Evolutionary conservation across 352 stramenopile species (phyloP).

Genomic region (Phytophthora fragariae): DNA sequence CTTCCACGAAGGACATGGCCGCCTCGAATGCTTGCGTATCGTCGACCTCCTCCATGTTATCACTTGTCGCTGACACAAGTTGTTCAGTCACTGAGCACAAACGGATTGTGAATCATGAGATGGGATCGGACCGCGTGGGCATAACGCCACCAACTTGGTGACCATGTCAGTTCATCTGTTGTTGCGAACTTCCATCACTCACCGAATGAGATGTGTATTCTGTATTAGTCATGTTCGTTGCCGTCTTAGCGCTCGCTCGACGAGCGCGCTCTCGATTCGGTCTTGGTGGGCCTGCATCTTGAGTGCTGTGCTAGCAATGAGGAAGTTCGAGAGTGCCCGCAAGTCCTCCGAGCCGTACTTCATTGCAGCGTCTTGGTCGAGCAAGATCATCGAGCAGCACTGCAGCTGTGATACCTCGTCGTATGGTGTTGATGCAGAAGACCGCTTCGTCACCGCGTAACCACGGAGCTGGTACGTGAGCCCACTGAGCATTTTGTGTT

Average conservation of each 20-base stretch:
- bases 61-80: neutral
- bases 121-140: neutral
- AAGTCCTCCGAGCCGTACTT: constrained; percentile 33
- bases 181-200: too few relatives aligned
- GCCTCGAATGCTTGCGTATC: constrained; percentile 22
- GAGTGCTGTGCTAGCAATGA: constrained; percentile 40
- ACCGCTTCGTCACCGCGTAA: constrained; percentile 43
- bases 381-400: constrained; percentile 36
- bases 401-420: constrained; percentile 36
- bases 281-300: constrained; percentile 46
- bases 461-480: constrained; percentile 39
- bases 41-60: constrained; percentile 10
- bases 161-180: neutral
- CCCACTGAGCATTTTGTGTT: constrained; percentile 27
- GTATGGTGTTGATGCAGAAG: constrained; percentile 30
- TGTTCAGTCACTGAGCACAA: neutral
- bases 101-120: neutral
- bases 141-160: neutral
- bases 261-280: constrained; percentile 48
- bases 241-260: constrained; percentile 7
- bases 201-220: too few relatives aligned
- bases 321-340: constrained; percentile 44
- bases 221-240: constrained; percentile 3
- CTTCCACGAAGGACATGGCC: constrained; percentile 33
- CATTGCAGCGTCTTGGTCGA: constrained; percentile 33